A percentile compares a stretch with the other conserved stretches of the same genome.
phyloP scores from a whole-genome alignment of 1,284 basidiomycete species.

The Leccinum fallax region DNA sequence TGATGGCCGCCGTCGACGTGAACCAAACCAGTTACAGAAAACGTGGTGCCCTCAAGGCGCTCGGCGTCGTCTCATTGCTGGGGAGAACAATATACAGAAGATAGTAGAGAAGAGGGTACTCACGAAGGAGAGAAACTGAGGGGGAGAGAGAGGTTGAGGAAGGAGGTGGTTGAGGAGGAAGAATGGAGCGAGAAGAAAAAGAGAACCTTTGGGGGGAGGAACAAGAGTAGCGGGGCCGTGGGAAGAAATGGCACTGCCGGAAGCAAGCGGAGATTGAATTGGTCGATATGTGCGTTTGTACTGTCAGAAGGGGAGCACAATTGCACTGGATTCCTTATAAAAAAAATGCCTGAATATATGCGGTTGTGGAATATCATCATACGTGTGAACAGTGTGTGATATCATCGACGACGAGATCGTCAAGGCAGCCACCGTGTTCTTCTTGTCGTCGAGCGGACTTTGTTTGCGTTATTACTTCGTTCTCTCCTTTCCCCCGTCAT shows the following conservation, averaged over 20 bases:
- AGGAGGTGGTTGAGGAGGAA: constrained; percentile 29
- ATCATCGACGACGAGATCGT: not conserved
- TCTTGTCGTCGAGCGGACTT: constrained; percentile 22
- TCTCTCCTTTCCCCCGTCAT: constrained; percentile 33
- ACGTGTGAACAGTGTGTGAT: not conserved
- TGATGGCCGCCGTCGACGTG: constrained; percentile 9
- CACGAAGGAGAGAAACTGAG: constrained; percentile 21
- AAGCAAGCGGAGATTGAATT: constrained; percentile 30
- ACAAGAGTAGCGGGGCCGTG: constrained; percentile 36
- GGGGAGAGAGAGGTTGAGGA: constrained; percentile 19
- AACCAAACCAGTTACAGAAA: constrained; percentile 11
- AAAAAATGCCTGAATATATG: not conserved
- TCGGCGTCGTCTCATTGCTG: constrained; percentile 6
- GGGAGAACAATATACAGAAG: not conserved
- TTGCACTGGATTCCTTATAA: not conserved
- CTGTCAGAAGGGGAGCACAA: not conserved
- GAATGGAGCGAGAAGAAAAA: constrained; percentile 31
- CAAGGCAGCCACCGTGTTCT: not conserved
- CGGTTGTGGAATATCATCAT: not conserved
- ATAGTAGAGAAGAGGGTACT: constrained; percentile 16
- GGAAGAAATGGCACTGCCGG: constrained; percentile 35
- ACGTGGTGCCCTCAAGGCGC: constrained; percentile 37
- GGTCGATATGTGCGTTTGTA: constrained; percentile 4
- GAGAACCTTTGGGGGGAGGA: constrained; percentile 35
- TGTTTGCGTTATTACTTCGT: not conserved